phyloP scores from a whole-genome alignment of 495 filamentous ascomycete species.

The Oleoguttula mirabilis region DNA sequence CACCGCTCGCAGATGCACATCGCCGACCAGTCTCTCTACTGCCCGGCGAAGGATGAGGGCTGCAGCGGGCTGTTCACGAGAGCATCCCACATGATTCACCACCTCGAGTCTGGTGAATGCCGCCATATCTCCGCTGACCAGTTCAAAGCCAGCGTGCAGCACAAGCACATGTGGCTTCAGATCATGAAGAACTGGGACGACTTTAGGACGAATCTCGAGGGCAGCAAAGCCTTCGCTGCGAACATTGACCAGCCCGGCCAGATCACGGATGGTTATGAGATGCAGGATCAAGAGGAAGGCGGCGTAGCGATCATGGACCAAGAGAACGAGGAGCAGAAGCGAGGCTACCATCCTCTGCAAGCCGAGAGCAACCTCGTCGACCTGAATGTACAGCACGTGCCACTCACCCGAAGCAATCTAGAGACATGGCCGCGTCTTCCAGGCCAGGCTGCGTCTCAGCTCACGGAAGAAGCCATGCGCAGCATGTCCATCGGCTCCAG shows the following conservation, averaged over 20 bases:
- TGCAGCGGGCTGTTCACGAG: conserved; percentile 35
- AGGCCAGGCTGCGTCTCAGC: no score
- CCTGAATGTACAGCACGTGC: neutral
- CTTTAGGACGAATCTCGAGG: neutral
- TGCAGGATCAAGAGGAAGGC: neutral
- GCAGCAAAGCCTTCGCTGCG: neutral
- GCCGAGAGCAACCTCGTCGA: neutral
- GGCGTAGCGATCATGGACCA: neutral
- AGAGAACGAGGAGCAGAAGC: conserved; percentile 1
- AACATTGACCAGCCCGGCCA: neutral
- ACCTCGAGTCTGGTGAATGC: conserved; percentile 42
- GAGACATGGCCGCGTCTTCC: no score
- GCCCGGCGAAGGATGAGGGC: conserved; percentile 23
- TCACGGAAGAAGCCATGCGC: no score
- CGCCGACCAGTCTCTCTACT: conserved; percentile 33
- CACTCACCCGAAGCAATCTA: no score
- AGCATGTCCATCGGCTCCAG: no score
- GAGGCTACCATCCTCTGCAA: conserved; percentile 2
- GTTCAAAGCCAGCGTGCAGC: conserved; percentile 31
- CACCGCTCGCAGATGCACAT: conserved; percentile 36
- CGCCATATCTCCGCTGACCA: conserved; percentile 20
- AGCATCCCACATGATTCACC: conserved; percentile 36
- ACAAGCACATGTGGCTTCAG: conserved; percentile 30
- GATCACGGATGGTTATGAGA: neutral
- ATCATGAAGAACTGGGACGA: conserved; percentile 12